Conservation (phyloP, 306 rosid species). For the Echinosophora koreensis region DNA sequence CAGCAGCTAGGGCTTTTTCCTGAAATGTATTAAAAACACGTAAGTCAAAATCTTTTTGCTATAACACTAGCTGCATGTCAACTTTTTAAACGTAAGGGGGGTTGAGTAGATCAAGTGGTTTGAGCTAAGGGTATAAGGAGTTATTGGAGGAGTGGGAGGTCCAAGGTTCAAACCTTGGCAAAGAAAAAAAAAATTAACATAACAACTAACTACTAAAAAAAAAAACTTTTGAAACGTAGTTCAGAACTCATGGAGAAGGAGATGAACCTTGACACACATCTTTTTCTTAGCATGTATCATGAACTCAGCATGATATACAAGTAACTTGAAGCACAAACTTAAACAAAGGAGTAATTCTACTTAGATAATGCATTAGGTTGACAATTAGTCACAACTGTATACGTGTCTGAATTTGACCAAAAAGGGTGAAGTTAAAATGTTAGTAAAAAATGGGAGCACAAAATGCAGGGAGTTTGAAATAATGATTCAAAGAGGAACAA, state of each 20-base stretch:
- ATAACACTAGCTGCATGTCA: no score
- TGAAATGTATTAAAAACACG: slow-evolving; percentile 44
- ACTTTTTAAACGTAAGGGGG: no score
- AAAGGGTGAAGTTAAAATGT: not conserved
- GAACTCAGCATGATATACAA: not conserved
- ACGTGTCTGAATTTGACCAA: slow-evolving; percentile 29
- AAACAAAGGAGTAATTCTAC: not conserved
- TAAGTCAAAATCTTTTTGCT: not conserved
- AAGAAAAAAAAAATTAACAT: no score
- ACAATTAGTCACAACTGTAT: not conserved
- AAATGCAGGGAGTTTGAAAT: no score
- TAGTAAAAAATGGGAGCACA: no score
- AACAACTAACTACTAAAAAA: no score
- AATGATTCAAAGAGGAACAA: no score
- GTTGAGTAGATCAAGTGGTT: no score
- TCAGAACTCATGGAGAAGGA: not conserved
- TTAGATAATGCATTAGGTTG: not conserved
- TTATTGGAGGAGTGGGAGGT: no score
- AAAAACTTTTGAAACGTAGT: no score
- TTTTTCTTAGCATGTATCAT: not conserved
- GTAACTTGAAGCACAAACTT: not conserved
- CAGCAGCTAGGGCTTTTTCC: slow-evolving; percentile 68
- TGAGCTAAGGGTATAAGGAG: no score
- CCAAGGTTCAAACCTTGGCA: no score
- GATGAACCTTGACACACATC: not conserved